These are phyloP conservation scores for Camellia japonica DNA, from an alignment of 148 eudicot genomes.

Conservation along the genomic window DNA sequence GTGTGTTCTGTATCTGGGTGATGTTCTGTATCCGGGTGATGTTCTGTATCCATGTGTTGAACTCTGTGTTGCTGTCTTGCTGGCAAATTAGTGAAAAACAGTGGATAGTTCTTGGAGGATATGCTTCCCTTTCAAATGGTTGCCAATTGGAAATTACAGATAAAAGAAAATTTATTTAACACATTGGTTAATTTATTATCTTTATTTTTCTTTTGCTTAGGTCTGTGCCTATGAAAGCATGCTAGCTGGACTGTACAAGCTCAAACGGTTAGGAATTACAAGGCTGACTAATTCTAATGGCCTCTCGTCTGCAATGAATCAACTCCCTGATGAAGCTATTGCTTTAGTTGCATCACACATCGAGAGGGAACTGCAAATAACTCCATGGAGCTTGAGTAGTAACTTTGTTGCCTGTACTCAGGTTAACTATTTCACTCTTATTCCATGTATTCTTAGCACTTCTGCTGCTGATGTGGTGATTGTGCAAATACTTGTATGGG, in stretches of 20 bases:
- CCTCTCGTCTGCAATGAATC: constrained; percentile 90
- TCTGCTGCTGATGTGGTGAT: neutral
- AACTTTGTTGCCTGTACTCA: constrained; percentile 97
- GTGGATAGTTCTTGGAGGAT: too few species aligned
- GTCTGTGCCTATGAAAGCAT: constrained; percentile 96
- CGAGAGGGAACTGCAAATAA: constrained; percentile 94
- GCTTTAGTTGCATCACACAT: constrained; percentile 94
- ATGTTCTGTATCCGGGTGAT: too few species aligned
- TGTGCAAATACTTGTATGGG: neutral
- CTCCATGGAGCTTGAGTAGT: constrained; percentile 96
- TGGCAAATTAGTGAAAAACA: too few species aligned
- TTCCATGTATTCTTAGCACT: neutral
- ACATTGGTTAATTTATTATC: neutral
- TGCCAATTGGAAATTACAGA: too few species aligned
- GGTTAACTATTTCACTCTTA: constrained; percentile 34
- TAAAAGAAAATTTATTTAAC: too few species aligned
- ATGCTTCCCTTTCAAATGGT: too few species aligned
- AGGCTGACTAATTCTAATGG: constrained; percentile 66
- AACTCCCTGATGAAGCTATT: constrained; percentile 95
- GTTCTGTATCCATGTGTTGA: too few species aligned
- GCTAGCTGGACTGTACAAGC: constrained; percentile 87
- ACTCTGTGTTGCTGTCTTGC: too few species aligned
- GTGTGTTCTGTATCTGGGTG: too few species aligned
- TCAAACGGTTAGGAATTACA: constrained; percentile 85
- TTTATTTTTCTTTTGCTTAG: constrained; percentile 25